Evolutionary conservation across 1,284 basidiomycete species (phyloP), one percentile per base, ranked within the genome.

Genomic region (Austropuccinia psidii): DNA sequence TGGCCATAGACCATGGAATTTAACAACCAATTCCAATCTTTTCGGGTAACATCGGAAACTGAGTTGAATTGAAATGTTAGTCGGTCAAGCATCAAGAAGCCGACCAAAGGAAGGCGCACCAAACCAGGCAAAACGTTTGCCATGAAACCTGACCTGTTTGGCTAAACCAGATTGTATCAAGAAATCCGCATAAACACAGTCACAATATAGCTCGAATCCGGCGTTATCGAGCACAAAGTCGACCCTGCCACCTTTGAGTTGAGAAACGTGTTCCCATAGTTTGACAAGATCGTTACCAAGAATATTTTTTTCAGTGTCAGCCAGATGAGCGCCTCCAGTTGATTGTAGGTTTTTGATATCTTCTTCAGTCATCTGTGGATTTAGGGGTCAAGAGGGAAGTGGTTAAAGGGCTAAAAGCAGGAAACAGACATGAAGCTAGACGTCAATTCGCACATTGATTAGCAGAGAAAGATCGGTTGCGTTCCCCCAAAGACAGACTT

Each of bases 311-410:
- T 97, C 93, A 0, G 94, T 96, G 0, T 92, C 90, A 7, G 94
- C 93, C 57, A 98, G 87, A 77, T 93, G 89, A 73, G 95, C 94
- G 35, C 93, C 93, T 31, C 94, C 95, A 24, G 94, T 97, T 19
- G 92, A 93, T 81, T 98, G 94, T n/a, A 98, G 85, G 70, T 90
- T 87, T 82, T 95, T 95, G 83, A 98, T 97, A 81, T 98, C 94
- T 54, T 98, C 94, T 82, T 98, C 94, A 15, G 91, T 92, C 94
- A 97, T 97, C 79, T 80, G 60, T 9, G 54, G 29, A 39, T 47
- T 7, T 31, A 50, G 27, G n/a, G n/a, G 35, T 65, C 33, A 33
- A 19, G 52, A 15, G 31, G 33, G 21, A 27, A 6, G 74, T 77
- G 41, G 41, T n/a, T 4, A 47, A 11, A 39, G 47, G 7, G 8